Evolutionary conservation across 2,329 filamentous ascomycete genomes (phyloP), one percentile per base, ranked within the genome.

Genomic region (Pseudogymnoascus sp.): DNA sequence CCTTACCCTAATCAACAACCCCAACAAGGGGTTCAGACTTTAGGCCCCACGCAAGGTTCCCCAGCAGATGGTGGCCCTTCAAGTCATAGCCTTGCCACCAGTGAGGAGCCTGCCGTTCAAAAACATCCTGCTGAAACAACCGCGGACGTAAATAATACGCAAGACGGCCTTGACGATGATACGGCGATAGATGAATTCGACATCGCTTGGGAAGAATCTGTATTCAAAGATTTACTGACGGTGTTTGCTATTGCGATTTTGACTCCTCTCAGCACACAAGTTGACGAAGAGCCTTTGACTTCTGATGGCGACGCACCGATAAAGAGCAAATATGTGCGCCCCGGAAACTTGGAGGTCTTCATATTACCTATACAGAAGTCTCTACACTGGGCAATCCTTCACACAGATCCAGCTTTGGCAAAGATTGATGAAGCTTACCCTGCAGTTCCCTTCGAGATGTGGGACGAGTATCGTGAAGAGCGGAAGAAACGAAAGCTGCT

Each of bases 351-450:
- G 15, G 72, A 75, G 31, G 75, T 77, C 11, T 81, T 78, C 64
- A 68, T 65, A n/a, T 68, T 71, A 29, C 74, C 75, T 26, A 74
- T 80, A 35, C 73, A 77, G 47, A 72, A 75, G 36, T 74, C 74
- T 1, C 66, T 70, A 13, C 70, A 74, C 60, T 81, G 79, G 77
- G 60, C 68, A 21, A 68, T 65, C 5, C 61, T 78, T 58, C 73
- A 76, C 63, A 68, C 74, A 35, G 79, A 81, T 65, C 78, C 79
- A 1, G 74, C 73, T 2, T 81, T 81, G 64, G 58, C 66, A n/a
- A 67, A 70, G 21, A 44, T 63, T 7, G 60, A 63, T 7, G 15
- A 62, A 21, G 63, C 67, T 24, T 64, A 64, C 15, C 61, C 61
- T 7, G 60, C 68, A 7, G 68, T 73, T 58, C 65, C 70, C 9